Conservation (phyloP, 345 rosid species). For the Chamaenerion angustifolium region DNA sequence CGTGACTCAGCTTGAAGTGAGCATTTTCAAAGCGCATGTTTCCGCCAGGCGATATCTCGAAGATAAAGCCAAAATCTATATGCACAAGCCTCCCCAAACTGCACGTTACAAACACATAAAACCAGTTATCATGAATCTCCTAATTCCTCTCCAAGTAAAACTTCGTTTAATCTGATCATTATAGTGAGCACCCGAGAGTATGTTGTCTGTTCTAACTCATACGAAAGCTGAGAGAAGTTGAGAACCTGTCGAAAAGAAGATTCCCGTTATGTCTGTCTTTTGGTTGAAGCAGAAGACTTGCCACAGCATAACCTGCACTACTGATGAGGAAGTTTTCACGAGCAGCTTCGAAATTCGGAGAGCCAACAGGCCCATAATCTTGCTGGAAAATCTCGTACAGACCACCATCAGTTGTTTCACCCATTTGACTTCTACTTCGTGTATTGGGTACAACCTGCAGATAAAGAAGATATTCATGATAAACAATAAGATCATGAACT, state of each 20-base stretch:
- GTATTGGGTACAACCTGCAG: constrained; percentile 85
- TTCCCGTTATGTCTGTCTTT: constrained; percentile 99
- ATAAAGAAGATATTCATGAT: neutral
- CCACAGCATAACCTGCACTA: constrained; percentile 99
- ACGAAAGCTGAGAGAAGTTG: neutral
- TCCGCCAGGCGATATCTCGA: constrained; percentile 92
- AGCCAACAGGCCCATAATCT: constrained; percentile 91
- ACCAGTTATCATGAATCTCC: no score
- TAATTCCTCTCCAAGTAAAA: no score
- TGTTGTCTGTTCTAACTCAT: neutral
- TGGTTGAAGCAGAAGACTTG: constrained; percentile 92
- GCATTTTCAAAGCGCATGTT: constrained; percentile 98
- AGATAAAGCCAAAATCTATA: constrained; percentile 92
- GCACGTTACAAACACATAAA: constrained; percentile 9
- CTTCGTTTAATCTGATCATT: no score
- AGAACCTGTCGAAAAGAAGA: constrained; percentile 85
- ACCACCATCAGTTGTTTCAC: constrained; percentile 98
- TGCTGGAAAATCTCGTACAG: constrained; percentile 95
- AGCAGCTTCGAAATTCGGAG: constrained; percentile 77
- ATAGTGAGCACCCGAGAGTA: no score
- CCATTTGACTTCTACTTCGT: constrained; percentile 98
- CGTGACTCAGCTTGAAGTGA: constrained; percentile 96
- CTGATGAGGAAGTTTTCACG: constrained; percentile 92
- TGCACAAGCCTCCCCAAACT: constrained; percentile 92
- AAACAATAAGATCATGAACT: no score